These are phyloP conservation scores for Mixia osmundae DNA, from an alignment of 1,284 basidiomycete genomes.

Conservation along the genomic window DNA sequence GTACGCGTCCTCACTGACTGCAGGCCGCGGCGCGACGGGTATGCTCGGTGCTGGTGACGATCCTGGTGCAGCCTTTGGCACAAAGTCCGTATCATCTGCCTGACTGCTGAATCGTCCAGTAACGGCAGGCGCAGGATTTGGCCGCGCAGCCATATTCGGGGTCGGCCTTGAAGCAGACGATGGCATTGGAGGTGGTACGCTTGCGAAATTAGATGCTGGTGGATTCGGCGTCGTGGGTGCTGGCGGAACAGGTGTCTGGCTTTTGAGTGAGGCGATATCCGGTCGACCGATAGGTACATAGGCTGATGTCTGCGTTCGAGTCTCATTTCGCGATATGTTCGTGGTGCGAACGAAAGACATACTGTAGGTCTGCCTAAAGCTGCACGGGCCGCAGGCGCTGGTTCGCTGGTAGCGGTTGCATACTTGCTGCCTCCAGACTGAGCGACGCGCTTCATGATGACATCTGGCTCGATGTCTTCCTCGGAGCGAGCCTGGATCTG, in stretches of 20 bases:
- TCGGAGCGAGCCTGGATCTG: slow-evolving; percentile 80
- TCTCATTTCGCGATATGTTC: neutral
- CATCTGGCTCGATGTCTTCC: slow-evolving; percentile 48
- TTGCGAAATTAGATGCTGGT: slow-evolving; percentile 3
- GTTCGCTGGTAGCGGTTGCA: slow-evolving; percentile 18
- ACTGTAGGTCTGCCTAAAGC: too few species aligned
- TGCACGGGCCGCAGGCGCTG: slow-evolving; percentile 15
- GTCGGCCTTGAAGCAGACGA: slow-evolving; percentile 28
- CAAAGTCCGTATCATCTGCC: too few species aligned
- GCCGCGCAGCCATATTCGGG: slow-evolving; percentile 3
- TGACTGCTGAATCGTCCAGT: too few species aligned
- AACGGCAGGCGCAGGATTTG: too few species aligned
- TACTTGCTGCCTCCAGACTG: slow-evolving; percentile 86
- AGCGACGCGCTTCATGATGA: slow-evolving; percentile 69
- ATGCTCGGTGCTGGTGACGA: too few species aligned
- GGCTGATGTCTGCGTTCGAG: slow-evolving; percentile 9
- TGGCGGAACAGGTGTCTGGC: too few species aligned
- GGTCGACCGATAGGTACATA: slow-evolving; percentile 22
- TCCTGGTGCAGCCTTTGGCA: too few species aligned
- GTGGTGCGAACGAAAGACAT: slow-evolving; percentile 12
- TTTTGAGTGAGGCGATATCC: slow-evolving; percentile 14
- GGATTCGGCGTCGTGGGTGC: too few species aligned
- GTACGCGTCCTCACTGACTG: too few species aligned
- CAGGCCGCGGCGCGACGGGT: too few species aligned
- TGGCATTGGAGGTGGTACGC: slow-evolving; percentile 26